phyloP scores from a whole-genome alignment of 345 rosid genomes.

The Pugionium cornutum region DNA sequence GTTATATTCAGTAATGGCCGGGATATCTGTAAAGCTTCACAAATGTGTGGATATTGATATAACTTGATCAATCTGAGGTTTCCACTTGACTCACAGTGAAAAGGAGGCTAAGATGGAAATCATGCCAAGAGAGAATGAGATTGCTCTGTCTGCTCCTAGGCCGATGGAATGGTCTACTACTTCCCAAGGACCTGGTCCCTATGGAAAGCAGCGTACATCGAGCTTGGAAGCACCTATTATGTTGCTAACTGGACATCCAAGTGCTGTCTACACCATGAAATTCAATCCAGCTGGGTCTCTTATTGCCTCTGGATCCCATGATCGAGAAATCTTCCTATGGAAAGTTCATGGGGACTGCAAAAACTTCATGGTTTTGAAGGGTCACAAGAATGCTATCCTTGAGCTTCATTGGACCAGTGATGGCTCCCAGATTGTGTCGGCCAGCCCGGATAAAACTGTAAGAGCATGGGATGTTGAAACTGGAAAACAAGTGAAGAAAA shows the following conservation, averaged over 20 bases:
- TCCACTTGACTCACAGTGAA: background rate
- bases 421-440: conserved; percentile 85
- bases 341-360: conserved; percentile 87
- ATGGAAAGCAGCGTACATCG: conserved; percentile 62
- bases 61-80: conserved; percentile 4
- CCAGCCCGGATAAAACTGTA: conserved; percentile 91
- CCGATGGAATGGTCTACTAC: conserved; percentile 94
- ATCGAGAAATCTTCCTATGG: conserved; percentile 92
- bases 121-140: conserved; percentile 57
- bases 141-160: conserved; percentile 68
- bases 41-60: background rate
- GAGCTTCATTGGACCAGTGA: conserved; percentile 95
- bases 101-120: conserved; percentile 54
- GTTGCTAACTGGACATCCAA: conserved; percentile 83
- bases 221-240: conserved; percentile 92
- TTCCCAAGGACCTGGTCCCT: conserved; percentile 54
- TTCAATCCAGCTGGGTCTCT: conserved; percentile 83
- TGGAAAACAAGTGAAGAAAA: conserved; percentile 92
- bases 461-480: conserved; percentile 96
- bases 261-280: conserved; percentile 86
- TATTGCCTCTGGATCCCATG: conserved; percentile 94
- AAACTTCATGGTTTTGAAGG: conserved; percentile 89
- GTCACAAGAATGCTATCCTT: conserved; percentile 90
- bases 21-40: background rate
- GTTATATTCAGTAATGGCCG: too few relatives aligned